Conservation (phyloP, 2,329 filamentous ascomycete genomes). For the Fusarium nematophilum region DNA sequence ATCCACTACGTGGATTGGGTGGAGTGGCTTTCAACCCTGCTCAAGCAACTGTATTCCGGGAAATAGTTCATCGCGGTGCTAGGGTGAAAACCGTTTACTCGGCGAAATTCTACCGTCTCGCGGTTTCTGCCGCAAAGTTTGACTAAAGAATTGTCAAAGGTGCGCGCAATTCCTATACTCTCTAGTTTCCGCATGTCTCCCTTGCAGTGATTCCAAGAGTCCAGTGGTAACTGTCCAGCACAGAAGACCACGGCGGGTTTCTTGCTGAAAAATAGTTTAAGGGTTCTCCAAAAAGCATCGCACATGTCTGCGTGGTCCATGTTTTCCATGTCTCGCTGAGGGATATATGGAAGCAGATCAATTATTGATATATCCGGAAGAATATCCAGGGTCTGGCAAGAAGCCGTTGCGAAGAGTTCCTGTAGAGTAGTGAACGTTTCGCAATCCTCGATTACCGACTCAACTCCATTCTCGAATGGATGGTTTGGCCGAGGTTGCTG, state of each 20-base stretch:
- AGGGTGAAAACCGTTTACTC: constrained; percentile 33
- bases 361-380: constrained; percentile 13
- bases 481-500: constrained; percentile 34
- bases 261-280: constrained; percentile 8
- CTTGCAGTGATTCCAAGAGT: constrained; percentile 11
- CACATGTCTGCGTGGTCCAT: neutral
- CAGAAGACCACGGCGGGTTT: constrained; percentile 27
- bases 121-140: neutral
- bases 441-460: constrained; percentile 32
- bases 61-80: constrained; percentile 30
- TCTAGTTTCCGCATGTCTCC: constrained; percentile 23
- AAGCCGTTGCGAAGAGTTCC: constrained; percentile 17
- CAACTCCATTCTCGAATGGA: constrained; percentile 24
- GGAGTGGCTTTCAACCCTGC: too few species aligned
- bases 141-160: constrained; percentile 1
- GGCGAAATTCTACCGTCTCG: neutral
- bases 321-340: neutral
- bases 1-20: too few species aligned
- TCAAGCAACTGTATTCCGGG: neutral
- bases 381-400: constrained; percentile 16
- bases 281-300: neutral
- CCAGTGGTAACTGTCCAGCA: constrained; percentile 21
- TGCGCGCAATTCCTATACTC: constrained; percentile 10
- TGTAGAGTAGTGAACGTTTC: constrained; percentile 16
- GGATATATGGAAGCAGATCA: constrained; percentile 23